Conservation (phyloP, 345 rosid species). For the Populus tremula region DNA sequence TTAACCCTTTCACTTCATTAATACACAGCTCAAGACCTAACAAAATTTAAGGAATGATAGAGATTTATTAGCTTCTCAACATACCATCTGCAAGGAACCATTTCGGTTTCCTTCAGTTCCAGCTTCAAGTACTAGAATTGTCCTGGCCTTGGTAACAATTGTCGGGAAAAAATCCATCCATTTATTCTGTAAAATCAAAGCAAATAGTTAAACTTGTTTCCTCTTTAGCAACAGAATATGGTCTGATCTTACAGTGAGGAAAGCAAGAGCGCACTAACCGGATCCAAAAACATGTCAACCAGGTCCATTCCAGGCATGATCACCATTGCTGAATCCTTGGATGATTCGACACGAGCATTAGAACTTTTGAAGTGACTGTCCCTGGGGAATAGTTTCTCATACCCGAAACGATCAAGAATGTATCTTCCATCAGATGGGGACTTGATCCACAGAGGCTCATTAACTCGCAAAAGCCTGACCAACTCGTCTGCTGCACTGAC, state of each 20-base stretch:
- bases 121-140: slow-evolving; percentile 37
- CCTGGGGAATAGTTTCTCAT: slow-evolving; percentile 36
- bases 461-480: slow-evolving; percentile 31
- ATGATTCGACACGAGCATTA: slow-evolving; percentile 56
- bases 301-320: slow-evolving; percentile 37
- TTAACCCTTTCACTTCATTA: not conserved
- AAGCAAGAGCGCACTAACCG: slow-evolving; percentile 37
- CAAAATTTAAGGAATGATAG: not conserved
- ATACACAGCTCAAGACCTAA: not conserved
- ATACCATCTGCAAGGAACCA: slow-evolving; percentile 62
- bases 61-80: not conserved
- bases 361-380: slow-evolving; percentile 27
- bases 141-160: slow-evolving; percentile 50
- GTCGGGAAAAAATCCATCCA: slow-evolving; percentile 68
- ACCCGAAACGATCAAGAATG: slow-evolving; percentile 37
- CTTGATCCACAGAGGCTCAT: slow-evolving; percentile 60
- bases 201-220: not conserved
- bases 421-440: slow-evolving; percentile 32
- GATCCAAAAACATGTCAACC: slow-evolving; percentile 48
- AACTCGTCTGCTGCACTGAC: slow-evolving; percentile 54
- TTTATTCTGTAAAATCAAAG: slow-evolving; percentile 40
- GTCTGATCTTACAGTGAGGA: not conserved
- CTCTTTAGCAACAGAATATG: not conserved
- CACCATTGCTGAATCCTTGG: slow-evolving; percentile 45
- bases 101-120: slow-evolving; percentile 28